Base-by-base conservation (phyloP, 176 grass and related monocot species). In the Eleusine indica region DNA sequence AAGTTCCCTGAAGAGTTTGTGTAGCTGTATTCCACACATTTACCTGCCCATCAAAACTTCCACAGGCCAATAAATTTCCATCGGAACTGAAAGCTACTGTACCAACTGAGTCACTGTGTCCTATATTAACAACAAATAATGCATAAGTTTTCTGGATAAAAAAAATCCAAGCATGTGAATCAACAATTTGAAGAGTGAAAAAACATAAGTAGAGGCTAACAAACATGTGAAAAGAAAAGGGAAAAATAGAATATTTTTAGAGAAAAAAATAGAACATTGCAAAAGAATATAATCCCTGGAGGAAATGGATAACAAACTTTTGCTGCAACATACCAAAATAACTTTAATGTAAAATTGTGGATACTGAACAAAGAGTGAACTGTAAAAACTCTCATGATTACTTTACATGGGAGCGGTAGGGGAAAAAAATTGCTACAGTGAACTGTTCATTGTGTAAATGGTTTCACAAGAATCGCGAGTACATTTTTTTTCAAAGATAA, bases 51-150 rank as follows among this genome's bases (percentile, higher is more conserved):
- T 99, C 96, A 91, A 91, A 89, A 86, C 93, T 82, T 88, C 91
- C 96, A 83, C 39, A 88, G 38, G 96, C 96, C 25, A 99, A 75
- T 84, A 96, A 80, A 83, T 75, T 85, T 7, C 96, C 96, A 91
- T 99, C 96, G 81, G 88, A 91, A 85, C 93, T 99, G 74, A 99
- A 99, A 56, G 87, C 86, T 67, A 94, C 81, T 47, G 77, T 80
- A 73, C 84, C 76, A 9, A 99, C 91, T 30, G 91, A 90, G 84
- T 99, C 93, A 28, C 5, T 84, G 61, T 95, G 93, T 37, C 93
- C 96, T 98, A 83, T 73, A 87, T 74, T 6, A n/a, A 39, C 43
- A 80, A 78, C 7, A 54, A 18, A 25, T 56, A 87, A 77, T 82
- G 9, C n/a, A 67, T 75, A 66, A 72, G 83, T 81, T 74, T 38